phyloP scores from a whole-genome alignment of 495 filamentous ascomycete genomes.

The Xylaria palmicola region DNA sequence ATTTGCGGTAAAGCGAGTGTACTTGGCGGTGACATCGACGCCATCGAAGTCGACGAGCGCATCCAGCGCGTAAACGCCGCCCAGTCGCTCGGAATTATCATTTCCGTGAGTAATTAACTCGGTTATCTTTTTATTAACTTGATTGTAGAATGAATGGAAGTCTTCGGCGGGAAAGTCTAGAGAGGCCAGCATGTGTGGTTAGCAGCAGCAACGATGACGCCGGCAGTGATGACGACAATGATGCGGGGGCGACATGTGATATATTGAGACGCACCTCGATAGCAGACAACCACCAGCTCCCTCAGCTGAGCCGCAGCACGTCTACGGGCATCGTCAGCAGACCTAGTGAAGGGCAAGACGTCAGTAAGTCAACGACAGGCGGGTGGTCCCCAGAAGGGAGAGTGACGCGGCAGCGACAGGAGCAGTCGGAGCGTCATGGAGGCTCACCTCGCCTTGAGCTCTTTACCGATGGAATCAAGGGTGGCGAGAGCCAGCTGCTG shows the following conservation, averaged over 20 bases:
- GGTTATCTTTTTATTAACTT: constrained; percentile 73
- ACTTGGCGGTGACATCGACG: constrained; percentile 91
- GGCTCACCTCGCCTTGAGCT: constrained; percentile 35
- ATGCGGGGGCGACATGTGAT: background rate
- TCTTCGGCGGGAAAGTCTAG: constrained; percentile 74
- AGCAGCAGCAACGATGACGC: background rate
- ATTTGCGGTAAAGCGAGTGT: constrained; percentile 85
- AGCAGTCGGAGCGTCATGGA: background rate
- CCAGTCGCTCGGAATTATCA: constrained; percentile 84
- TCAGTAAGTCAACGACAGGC: background rate
- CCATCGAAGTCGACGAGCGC: constrained; percentile 93
- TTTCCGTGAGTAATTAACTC: constrained; percentile 75
- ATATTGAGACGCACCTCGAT: constrained; percentile 31
- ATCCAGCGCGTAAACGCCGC: constrained; percentile 88
- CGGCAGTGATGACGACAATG: background rate
- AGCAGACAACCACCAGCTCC: constrained; percentile 34
- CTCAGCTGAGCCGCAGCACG: constrained; percentile 30
- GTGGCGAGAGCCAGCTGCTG: constrained; percentile 36
- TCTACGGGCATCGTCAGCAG: constrained; percentile 34
- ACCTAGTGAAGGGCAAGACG: constrained; percentile 13
- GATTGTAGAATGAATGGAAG: constrained; percentile 75
- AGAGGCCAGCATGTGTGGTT: background rate
- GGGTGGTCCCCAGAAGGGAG: background rate
- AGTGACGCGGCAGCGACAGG: background rate
- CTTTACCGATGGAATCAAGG: constrained; percentile 32